Evolutionary conservation across 2,329 filamentous ascomycete genomes (phyloP), one percentile per base, ranked within the genome.

Genomic region (Beauveria sp.): DNA sequence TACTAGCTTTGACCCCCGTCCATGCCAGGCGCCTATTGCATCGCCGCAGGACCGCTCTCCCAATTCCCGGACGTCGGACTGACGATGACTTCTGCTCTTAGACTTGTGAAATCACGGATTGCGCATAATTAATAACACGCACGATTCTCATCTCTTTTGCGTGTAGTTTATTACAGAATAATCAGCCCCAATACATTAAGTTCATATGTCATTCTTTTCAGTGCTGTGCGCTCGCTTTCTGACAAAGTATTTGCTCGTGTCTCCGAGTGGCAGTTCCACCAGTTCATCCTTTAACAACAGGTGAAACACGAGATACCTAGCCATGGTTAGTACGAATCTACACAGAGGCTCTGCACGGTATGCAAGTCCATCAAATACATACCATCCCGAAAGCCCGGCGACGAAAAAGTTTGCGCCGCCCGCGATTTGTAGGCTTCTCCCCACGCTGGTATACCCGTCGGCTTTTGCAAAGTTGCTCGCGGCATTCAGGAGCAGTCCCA

Each of bases 361-460:
- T 40, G 26, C 9, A 51, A 12, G n/a, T 5, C 7, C 9, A 16
- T 20, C 1, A 3, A 7, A 8, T 16, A 49, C 67, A 40, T 57
- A 68, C 69, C 68, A 70, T 51, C 68, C 68, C 12, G 67, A 57
- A 18, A 70, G 66, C 5, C 68, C 69, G 12, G 69, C 68, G 1
- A 70, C 49, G 46, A 70, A 70, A 9, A 66, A 69, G 26, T 67
- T 67, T 0, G 63, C 68, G 6, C 69, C 69, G 1, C 65, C 67
- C 0, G 66, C 50, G 43, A 70, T 69, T 50, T 69, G 69, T 4
- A 70, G 51, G 0, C 53, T 57, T 1, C 59, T 43, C 5, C 66
- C 65, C 1, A 64, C 56, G 1, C 51, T 38, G 1, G 38, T 14
- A 9, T 68, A 62, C 2, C 68, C 69, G 14, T 70, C 68, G 2